phyloP scores from a whole-genome alignment of 805 yeast genomes.

The Brettanomyces naardenensis region DNA sequence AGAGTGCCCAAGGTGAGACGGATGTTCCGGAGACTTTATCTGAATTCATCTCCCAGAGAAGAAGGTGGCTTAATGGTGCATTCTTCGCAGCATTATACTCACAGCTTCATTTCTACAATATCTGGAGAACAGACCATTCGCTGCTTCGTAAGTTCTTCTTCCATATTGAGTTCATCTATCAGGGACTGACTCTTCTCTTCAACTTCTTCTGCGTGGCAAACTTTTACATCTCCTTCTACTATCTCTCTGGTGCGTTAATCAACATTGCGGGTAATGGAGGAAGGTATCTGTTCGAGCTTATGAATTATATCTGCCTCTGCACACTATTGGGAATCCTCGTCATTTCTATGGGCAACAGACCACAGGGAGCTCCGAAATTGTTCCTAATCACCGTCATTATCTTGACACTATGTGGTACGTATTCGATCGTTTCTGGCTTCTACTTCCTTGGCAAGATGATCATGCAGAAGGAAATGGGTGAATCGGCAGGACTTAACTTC shows the following conservation, averaged over 20 bases:
- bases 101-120: slow-evolving; percentile 73
- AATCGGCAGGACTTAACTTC: slow-evolving; percentile 41
- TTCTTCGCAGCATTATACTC: slow-evolving; percentile 93
- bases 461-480: slow-evolving; percentile 28
- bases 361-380: slow-evolving; percentile 85
- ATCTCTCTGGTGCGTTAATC: slow-evolving; percentile 80
- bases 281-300: slow-evolving; percentile 69
- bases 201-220: slow-evolving; percentile 91
- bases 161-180: slow-evolving; percentile 85
- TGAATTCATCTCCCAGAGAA: slow-evolving; percentile 92
- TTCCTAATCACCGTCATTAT: slow-evolving; percentile 68
- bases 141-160: slow-evolving; percentile 68
- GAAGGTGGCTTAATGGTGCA: slow-evolving; percentile 98
- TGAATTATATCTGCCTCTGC: slow-evolving; percentile 80
- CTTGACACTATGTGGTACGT: slow-evolving; percentile 70
- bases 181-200: slow-evolving; percentile 69
- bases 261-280: slow-evolving; percentile 66
- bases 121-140: slow-evolving; percentile 88
- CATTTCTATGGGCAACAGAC: slow-evolving; percentile 94
- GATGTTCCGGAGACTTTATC: slow-evolving; percentile 93
- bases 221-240: slow-evolving; percentile 87
- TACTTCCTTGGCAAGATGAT: slow-evolving; percentile 63
- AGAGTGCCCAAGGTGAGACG: slow-evolving; percentile 90
- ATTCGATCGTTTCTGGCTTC: slow-evolving; percentile 76
- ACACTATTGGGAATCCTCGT: slow-evolving; percentile 83